phyloP scores from a whole-genome alignment of 192 early-diverging fungal genomes.

The Chytriomyces sp. region DNA sequence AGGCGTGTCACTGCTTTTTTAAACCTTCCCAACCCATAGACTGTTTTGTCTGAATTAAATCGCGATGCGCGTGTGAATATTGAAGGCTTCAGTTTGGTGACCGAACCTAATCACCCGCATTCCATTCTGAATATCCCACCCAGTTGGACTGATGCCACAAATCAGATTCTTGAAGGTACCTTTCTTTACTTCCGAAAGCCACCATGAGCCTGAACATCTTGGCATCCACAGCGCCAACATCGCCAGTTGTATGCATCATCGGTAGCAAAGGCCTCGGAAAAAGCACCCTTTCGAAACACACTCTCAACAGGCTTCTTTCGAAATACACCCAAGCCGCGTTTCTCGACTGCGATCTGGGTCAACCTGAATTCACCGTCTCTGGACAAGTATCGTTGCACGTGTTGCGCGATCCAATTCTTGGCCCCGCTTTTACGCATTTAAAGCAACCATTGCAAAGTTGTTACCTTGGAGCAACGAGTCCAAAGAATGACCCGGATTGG shows the following conservation, averaged over 20 bases:
- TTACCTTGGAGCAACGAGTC: conserved; percentile 77
- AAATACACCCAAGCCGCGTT: conserved; percentile 74
- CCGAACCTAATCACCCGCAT: conserved; percentile 24
- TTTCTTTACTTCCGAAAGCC: too few relatives aligned
- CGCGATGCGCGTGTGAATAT: conserved; percentile 15
- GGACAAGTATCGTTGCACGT: conserved; percentile 84
- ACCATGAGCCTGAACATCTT: too few relatives aligned
- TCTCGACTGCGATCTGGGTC: conserved; percentile 92
- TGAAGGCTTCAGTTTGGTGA: conserved; percentile 61
- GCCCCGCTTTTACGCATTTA: conserved; percentile 83
- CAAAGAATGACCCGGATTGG: conserved; percentile 80
- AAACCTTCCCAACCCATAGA: not conserved
- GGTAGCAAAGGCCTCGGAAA: conserved; percentile 88
- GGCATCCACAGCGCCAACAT: too few relatives aligned
- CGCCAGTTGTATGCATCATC: conserved; percentile 67
- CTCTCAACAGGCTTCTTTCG: conserved; percentile 77
- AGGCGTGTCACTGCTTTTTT: not conserved
- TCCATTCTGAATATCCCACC: conserved; percentile 40
- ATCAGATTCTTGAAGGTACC: conserved; percentile 12
- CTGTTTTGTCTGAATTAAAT: not conserved
- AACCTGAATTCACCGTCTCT: conserved; percentile 83
- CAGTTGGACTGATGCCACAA: conserved; percentile 44
- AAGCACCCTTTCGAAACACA: conserved; percentile 78
- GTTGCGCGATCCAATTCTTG: conserved; percentile 68
- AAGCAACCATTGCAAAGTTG: conserved; percentile 66